Evolutionary conservation across 2,329 filamentous ascomycete species (phyloP), one percentile per base, ranked within the genome.

Genomic region (Colletotrichum chlorophyti): DNA sequence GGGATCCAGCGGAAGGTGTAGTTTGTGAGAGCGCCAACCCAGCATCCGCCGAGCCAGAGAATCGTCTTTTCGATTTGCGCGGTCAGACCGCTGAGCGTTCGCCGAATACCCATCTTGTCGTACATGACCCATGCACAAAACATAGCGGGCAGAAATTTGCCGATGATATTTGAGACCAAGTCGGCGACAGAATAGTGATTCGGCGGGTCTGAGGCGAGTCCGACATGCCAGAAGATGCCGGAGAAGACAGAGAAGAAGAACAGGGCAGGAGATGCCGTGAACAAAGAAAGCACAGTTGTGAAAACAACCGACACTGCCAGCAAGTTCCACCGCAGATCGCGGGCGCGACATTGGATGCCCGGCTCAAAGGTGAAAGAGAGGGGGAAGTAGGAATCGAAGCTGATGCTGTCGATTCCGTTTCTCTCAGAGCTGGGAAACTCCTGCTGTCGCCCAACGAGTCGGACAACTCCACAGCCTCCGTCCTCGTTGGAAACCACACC

Each of bases 1-100:
- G 95, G 95, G 61, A 99, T 97, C 75, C 91, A 90, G 66, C 92
- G 90, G 68, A 99, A 91, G 0, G 95, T 98, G 74, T 97, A 96
- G 74, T 98, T 98, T 68, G 94, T 94, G 64, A 99, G 76, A 1
- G 91, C 89, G 14, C 93, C 95, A 34, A 97, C 86, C 90, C 96
- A 99, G 69, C 90, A 93, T 7, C 87, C 89, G 1, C 93, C 93
- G 1, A 99, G 80, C 90, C 93, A 98, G 24, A 98, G 80, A 3
- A 98, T 74, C 0, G 92, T 91, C 79, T 96, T 97, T 69, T 97
- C 94, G 38, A 97, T 67, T 69, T 97, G 94, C 0, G 93, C 92
- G 0, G 85, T 89, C 2, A 97, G 81, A 2, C 87, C 88, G 1
- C 73, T 74, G 23, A 97, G 82, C 1, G 90, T 87, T 41, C 91